Evolutionary conservation across 208 protist species (phyloP).

Genomic region (Tritrichomonas musculus): DNA sequence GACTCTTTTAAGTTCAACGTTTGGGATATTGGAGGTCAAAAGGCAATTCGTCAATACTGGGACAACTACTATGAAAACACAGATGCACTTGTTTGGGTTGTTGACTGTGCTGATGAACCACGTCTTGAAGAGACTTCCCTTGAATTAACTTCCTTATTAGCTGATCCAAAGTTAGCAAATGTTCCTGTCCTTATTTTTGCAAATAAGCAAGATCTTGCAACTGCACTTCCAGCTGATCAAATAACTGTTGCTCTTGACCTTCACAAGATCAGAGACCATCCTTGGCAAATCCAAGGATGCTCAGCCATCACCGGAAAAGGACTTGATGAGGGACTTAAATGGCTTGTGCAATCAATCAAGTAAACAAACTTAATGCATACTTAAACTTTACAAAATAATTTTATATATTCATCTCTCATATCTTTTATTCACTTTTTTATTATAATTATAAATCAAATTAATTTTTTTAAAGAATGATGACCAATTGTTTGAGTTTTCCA

Average conservation of each 20-base stretch:
- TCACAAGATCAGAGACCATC: constrained; percentile 30
- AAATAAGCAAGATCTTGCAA: constrained; percentile 88
- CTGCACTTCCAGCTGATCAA: constrained; percentile 57
- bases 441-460: too few relatives aligned
- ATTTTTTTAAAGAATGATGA: too few relatives aligned
- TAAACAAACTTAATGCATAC: background rate
- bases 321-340: constrained; percentile 40
- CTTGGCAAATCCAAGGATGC: constrained; percentile 39
- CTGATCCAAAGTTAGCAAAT: constrained; percentile 78
- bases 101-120: constrained; percentile 53
- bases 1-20: constrained; percentile 83
- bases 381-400: background rate
- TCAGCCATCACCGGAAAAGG: constrained; percentile 42
- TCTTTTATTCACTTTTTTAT: too few relatives aligned
- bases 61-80: constrained; percentile 83
- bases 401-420: background rate
- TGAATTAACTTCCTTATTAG: constrained; percentile 72
- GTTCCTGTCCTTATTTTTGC: constrained; percentile 83
- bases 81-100: constrained; percentile 62
- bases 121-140: constrained; percentile 72
- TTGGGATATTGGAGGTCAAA: constrained; percentile 89
- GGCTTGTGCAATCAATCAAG: constrained; percentile 38
- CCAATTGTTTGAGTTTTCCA: too few relatives aligned
- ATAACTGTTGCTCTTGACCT: constrained; percentile 31
- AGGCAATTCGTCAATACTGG: constrained; percentile 83